Percentiles rank a stretch among this genome's conserved stretches.
phyloP scores from a whole-genome alignment of 352 stramenopile species.

The Thraustochytrium striatum region DNA sequence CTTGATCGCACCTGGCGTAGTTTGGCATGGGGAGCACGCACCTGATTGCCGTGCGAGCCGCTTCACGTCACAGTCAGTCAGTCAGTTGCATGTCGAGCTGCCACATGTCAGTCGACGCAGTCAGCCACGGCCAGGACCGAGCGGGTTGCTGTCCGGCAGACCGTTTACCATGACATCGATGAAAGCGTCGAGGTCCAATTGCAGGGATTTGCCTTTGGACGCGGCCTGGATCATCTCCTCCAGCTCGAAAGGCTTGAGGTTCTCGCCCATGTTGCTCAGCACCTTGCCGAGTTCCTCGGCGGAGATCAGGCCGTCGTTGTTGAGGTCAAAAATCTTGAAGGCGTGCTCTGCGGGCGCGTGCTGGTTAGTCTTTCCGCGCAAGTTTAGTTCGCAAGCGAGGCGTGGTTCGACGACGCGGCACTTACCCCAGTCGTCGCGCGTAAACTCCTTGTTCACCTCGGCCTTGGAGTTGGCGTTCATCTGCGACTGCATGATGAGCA shows the following conservation, averaged over 20 bases:
- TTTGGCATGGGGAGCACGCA: too few relatives aligned
- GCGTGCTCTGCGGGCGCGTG: not conserved
- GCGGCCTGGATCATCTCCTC: conserved; percentile 45
- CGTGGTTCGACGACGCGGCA: too few relatives aligned
- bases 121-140: too few relatives aligned
- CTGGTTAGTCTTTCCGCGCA: too few relatives aligned
- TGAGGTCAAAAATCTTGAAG: conserved; percentile 47
- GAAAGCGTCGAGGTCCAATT: conserved; percentile 33
- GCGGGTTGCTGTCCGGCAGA: too few relatives aligned
- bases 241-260: conserved; percentile 31
- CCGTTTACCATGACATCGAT: conserved; percentile 42
- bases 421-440: conserved; percentile 18
- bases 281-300: conserved; percentile 37
- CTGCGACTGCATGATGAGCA: conserved; percentile 49
- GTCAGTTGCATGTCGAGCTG: too few relatives aligned
- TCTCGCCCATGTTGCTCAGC: conserved; percentile 46
- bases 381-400: too few relatives aligned
- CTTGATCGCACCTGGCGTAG: too few relatives aligned
- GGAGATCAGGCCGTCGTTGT: conserved; percentile 34
- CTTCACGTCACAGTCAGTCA: too few relatives aligned
- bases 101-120: too few relatives aligned
- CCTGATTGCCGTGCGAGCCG: too few relatives aligned
- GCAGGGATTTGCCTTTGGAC: not conserved
- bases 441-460: not conserved
- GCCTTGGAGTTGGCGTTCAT: not conserved